A percentile compares a stretch with the other conserved stretches of the same genome.
Conservation (phyloP, 2,329 filamentous ascomycete genomes). For the Penicillium brevicompactum region DNA sequence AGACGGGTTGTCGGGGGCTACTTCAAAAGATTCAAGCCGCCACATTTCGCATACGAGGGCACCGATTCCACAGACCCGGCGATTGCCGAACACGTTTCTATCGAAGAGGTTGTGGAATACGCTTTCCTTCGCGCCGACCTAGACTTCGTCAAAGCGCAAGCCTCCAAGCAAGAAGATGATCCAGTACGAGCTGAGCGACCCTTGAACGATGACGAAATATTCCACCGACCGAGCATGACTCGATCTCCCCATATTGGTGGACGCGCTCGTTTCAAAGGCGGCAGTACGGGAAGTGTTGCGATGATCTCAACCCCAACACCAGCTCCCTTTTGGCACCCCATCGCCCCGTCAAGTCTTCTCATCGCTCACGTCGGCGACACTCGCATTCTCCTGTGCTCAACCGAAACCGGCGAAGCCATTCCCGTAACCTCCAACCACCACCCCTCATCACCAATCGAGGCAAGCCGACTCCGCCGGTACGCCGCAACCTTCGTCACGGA, state of each 20-base stretch:
- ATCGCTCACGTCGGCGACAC: constrained; percentile 94
- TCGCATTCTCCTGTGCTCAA: constrained; percentile 85
- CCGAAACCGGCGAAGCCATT: constrained; percentile 74
- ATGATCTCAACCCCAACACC: constrained; percentile 91
- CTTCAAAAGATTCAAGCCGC: constrained; percentile 84
- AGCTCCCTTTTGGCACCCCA: constrained; percentile 92
- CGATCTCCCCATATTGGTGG: constrained; percentile 65
- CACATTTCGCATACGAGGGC: constrained; percentile 65
- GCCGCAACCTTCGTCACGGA: constrained; percentile 88
- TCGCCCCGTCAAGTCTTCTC: constrained; percentile 77
- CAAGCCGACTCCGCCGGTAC: constrained; percentile 79
- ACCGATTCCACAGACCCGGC: constrained; percentile 26
- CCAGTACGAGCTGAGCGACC: constrained; percentile 71
- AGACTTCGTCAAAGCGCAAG: constrained; percentile 90
- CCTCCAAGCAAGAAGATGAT: constrained; percentile 75
- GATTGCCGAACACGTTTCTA: constrained; percentile 38
- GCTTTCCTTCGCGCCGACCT: constrained; percentile 92
- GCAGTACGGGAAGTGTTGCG: constrained; percentile 86
- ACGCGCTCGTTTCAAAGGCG: constrained; percentile 79
- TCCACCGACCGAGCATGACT: constrained; percentile 63
- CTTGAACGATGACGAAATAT: constrained; percentile 80
- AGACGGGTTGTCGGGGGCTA: constrained; percentile 87
- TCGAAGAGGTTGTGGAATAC: constrained; percentile 72
- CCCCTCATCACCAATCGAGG: constrained; percentile 82
- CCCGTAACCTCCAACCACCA: constrained; percentile 91